Evolutionary conservation across 495 filamentous ascomycete species (phyloP), one percentile per base, ranked within the genome.

Genomic region (Bacidia gigantensis): DNA sequence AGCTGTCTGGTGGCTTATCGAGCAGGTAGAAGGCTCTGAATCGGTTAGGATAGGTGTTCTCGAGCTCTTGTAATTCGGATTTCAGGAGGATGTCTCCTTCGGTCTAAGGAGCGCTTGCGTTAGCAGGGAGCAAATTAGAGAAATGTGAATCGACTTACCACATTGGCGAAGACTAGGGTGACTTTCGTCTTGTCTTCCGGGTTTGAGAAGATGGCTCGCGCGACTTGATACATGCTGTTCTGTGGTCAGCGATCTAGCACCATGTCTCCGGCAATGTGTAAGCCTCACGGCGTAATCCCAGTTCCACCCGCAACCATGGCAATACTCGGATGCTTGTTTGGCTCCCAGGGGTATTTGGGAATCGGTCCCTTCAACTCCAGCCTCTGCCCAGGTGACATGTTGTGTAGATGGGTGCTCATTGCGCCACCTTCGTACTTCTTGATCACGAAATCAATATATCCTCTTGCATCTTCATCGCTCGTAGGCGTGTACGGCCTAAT

Each of bases 311-410:
- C 89, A 58, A 98, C 79, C 64, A 97, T 72, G n/a, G 77, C 80
- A 65, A 98, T 82, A 70, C 96, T 89, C 29, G 84, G 70, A 71
- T 97, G 92, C 81, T 95, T 96, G 75, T 98, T 98, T 56, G 85
- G 59, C 39, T 77, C 62, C 89, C 88, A 97, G 22, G 79, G 73
- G 70, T 96, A 98, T 70, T 98, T 98, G 53, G 87, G 85, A 17
- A 98, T 77, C 0, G 92, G 92, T 14, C 92, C 92, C 73, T 98
- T 98, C 73, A 97, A 78, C 29, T 87, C 80, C 43, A 98, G 78
- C 29, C 73, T 70, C 66, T 97, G 80, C 58, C 85, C 82, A 50
- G 82, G 79, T 26, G 72, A 72, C 86, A 98, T 78, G 58, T 74
- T 75, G 72, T 96, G 89, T 14, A 98, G 48, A 68, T 95, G 84